These are phyloP conservation scores for Plasmodium vivax DNA, from an alignment of 169 alveolate species.

Conservation along the genomic window DNA sequence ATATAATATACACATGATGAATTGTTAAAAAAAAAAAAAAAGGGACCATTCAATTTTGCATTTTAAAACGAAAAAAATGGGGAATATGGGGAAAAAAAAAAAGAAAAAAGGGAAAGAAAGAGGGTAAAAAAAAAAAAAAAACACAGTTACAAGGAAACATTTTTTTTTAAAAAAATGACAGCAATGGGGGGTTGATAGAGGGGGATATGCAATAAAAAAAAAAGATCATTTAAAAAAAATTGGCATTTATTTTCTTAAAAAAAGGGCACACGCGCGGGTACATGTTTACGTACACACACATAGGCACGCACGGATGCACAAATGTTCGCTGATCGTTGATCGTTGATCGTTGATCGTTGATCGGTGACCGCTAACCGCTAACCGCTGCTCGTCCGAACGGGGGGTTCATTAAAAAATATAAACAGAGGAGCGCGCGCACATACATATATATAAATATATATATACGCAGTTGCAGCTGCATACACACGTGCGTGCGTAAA, in stretches of 20 bases:
- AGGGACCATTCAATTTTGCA: neutral
- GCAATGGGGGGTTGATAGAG: conserved; percentile 1
- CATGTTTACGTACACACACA: neutral
- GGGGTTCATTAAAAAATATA: neutral
- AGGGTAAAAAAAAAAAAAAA: conserved; percentile 21
- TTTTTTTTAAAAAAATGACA: conserved; percentile 20
- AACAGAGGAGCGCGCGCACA: neutral
- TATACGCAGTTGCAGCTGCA: conserved; percentile 2
- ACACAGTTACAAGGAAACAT: neutral
- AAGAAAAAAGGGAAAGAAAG: neutral
- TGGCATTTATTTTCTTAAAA: neutral
- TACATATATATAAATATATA: neutral
- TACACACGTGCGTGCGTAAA: neutral
- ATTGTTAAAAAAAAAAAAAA: conserved; percentile 21
- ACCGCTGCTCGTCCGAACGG: neutral
- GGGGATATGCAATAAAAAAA: neutral
- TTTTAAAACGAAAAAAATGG: conserved; percentile 25
- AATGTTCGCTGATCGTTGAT: neutral
- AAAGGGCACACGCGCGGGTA: neutral
- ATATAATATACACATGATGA: conserved; percentile 2
- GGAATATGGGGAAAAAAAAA: conserved; percentile 3
- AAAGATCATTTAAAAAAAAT: conserved; percentile 24
- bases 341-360: neutral
- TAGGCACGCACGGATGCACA: neutral
- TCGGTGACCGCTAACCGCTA: neutral